Evolutionary conservation across 108 stramenopile species (phyloP).

Genomic region (Seminavis robusta): DNA sequence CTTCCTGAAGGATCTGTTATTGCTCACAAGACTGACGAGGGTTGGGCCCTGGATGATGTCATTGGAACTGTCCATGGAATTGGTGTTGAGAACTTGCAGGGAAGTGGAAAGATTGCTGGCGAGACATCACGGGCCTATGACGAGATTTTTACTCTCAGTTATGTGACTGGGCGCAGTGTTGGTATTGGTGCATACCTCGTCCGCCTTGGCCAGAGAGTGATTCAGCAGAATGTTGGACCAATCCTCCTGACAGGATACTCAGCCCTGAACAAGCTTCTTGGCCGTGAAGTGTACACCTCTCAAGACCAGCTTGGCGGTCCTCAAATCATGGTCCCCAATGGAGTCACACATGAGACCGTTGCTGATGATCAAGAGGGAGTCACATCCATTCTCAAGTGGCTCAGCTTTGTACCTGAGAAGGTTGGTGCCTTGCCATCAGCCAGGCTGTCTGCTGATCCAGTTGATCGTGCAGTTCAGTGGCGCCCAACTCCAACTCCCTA

Average conservation of each 20-base stretch:
- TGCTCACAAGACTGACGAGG: slow-evolving; percentile 81
- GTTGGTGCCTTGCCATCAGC: slow-evolving; percentile 66
- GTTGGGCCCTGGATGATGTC: slow-evolving; percentile 90
- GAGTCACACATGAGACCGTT: slow-evolving; percentile 91
- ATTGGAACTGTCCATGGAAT: slow-evolving; percentile 94
- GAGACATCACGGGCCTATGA: slow-evolving; percentile 95
- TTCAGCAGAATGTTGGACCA: slow-evolving; percentile 90
- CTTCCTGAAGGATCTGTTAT: slow-evolving; percentile 87
- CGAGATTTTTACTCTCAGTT: slow-evolving; percentile 96
- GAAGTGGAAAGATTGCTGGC: slow-evolving; percentile 98
- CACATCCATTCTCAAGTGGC: slow-evolving; percentile 86
- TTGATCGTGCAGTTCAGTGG: slow-evolving; percentile 84
- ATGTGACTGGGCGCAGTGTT: slow-evolving; percentile 94
- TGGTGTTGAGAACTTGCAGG: slow-evolving; percentile 97
- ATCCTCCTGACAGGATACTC: slow-evolving; percentile 94
- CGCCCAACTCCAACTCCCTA: slow-evolving; percentile 91
- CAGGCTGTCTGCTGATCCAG: slow-evolving; percentile 80
- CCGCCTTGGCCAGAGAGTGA: slow-evolving; percentile 90
- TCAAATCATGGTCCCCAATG: slow-evolving; percentile 97
- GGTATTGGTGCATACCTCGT: slow-evolving; percentile 95
- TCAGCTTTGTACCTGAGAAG: slow-evolving; percentile 93
- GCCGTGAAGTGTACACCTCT: slow-evolving; percentile 95
- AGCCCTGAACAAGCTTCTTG: slow-evolving; percentile 97
- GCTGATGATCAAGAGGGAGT: slow-evolving; percentile 93
- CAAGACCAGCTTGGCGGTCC: slow-evolving; percentile 98